Conservation (phyloP, 331 rosid genomes). For the Arachis monticola region DNA sequence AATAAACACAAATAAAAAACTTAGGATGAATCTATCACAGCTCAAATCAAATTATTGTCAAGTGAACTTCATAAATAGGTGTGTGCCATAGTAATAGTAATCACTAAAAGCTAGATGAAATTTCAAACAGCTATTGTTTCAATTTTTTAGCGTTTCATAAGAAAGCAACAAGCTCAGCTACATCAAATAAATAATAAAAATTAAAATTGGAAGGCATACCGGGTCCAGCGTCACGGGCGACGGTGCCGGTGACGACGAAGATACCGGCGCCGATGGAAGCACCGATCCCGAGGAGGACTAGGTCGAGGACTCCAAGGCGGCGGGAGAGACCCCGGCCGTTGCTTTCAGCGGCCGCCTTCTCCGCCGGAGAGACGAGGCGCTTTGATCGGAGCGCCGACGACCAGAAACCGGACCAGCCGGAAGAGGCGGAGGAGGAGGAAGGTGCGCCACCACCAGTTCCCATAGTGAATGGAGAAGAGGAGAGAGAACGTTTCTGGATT, state of each 20-base stretch:
- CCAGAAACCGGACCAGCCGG: constrained; percentile 64
- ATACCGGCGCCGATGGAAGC: constrained; percentile 96
- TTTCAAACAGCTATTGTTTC: neutral
- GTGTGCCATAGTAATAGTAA: neutral
- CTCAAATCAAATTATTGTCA: too few relatives aligned
- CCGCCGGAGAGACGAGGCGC: constrained; percentile 55
- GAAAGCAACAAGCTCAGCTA: neutral
- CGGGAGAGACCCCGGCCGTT: constrained; percentile 78
- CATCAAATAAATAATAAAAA: neutral
- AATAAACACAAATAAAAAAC: neutral
- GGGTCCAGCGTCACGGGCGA: constrained; percentile 85
- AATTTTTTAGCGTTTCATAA: neutral
- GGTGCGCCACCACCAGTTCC: constrained; percentile 39
- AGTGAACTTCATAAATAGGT: too few relatives aligned
- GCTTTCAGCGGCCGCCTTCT: constrained; percentile 53
- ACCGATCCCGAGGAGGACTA: constrained; percentile 85
- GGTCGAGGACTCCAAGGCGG: constrained; percentile 83
- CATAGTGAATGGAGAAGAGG: constrained; percentile 22
- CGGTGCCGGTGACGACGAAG: constrained; percentile 94
- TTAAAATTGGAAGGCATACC: constrained; percentile 50
- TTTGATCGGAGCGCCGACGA: constrained; percentile 80
- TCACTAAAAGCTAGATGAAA: neutral
- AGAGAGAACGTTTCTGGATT: neutral
- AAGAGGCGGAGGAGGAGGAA: constrained; percentile 40
- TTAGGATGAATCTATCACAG: neutral